phyloP scores from a whole-genome alignment of 106 monocot genomes.

The Dendrobium nobile region DNA sequence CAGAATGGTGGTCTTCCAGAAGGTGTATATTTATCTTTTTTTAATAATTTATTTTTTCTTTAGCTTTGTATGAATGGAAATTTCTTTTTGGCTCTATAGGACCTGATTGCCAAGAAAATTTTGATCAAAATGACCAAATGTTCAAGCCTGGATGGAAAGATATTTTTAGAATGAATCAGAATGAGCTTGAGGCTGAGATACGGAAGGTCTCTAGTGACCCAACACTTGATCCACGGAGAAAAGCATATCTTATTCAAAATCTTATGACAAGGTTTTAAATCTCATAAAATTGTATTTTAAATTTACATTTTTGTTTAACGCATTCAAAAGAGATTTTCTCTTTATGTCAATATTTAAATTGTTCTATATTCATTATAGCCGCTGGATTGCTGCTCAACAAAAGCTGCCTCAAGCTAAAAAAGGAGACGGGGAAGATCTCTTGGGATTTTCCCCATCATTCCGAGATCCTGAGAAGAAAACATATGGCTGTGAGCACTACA shows the following conservation, averaged over 20 bases:
- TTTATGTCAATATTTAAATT: neutral
- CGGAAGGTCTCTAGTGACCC: constrained; percentile 84
- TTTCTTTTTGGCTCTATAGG: constrained; percentile 22
- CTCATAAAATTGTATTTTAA: constrained; percentile 3
- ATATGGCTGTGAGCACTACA: constrained; percentile 97
- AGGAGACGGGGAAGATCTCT: constrained; percentile 28
- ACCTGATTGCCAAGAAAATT: constrained; percentile 54
- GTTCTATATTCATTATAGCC: constrained; percentile 25
- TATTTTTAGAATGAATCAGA: constrained; percentile 98
- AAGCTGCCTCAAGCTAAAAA: constrained; percentile 57
- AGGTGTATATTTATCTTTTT: constrained; percentile 23
- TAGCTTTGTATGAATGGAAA: neutral
- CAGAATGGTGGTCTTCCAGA: constrained; percentile 20
- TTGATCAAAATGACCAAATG: constrained; percentile 73
- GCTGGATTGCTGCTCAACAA: constrained; percentile 98
- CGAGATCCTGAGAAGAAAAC: constrained; percentile 67
- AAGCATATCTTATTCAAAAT: constrained; percentile 97
- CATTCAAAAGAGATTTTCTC: neutral
- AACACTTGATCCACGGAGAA: constrained; percentile 93
- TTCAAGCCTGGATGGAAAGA: constrained; percentile 99
- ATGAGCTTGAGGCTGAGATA: constrained; percentile 90
- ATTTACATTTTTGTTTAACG: neutral
- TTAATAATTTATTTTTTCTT: constrained; percentile 1
- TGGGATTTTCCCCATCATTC: constrained; percentile 75
- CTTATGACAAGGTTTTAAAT: constrained; percentile 87